Percentiles rank a stretch among this genome's conserved stretches.
These are phyloP conservation scores for Tulasnella sp. DNA, from an alignment of 768 basidiomycete species.

Conservation along the genomic window DNA sequence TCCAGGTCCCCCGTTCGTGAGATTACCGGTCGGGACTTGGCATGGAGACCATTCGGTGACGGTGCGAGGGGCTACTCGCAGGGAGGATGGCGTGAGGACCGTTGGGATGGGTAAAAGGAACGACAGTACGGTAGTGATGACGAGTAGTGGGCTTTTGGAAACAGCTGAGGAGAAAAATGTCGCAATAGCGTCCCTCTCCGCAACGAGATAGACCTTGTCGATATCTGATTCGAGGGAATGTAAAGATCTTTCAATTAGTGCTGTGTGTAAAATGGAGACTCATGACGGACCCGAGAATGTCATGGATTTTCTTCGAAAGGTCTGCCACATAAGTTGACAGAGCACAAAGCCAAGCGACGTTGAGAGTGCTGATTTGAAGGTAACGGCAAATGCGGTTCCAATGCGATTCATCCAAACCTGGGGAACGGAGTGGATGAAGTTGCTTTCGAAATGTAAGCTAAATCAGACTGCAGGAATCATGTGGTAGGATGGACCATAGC, in stretches of 20 bases:
- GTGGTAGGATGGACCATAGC: background rate
- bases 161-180: background rate
- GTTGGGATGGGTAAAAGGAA: background rate
- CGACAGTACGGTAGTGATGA: background rate
- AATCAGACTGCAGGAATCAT: background rate
- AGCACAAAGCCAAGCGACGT: background rate
- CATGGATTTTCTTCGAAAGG: background rate
- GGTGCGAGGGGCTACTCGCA: background rate
- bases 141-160: background rate
- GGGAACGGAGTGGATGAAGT: background rate
- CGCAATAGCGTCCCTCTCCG: background rate
- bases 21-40: background rate
- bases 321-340: background rate
- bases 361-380: background rate
- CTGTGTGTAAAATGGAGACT: no score
- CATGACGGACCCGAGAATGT: background rate
- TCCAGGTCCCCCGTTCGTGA: background rate
- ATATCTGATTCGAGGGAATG: no score
- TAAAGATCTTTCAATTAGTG: no score
- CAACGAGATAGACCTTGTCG: background rate
- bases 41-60: background rate
- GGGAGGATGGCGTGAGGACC: background rate
- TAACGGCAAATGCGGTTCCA: background rate
- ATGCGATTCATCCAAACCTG: background rate
- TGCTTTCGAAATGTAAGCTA: background rate